A percentile compares a stretch with the other conserved stretches of the same genome.
Evolutionary conservation across 805 yeast genomes (phyloP).

Genomic region (Peterozyma xylosa): DNA sequence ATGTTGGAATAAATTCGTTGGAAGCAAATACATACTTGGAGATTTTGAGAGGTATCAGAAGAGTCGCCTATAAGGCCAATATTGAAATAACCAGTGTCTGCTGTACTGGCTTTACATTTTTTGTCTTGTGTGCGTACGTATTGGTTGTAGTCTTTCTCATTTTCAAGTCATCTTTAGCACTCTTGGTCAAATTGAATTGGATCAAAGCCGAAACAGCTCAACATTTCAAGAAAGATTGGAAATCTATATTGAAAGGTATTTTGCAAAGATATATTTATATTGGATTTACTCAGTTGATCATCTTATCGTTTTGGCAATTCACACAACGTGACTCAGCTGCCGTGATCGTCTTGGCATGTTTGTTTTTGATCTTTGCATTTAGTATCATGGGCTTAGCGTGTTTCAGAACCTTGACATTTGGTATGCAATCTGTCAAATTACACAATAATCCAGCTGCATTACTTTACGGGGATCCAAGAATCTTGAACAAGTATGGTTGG

Average conservation of each 20-base stretch:
- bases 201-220: slow-evolving; percentile 37
- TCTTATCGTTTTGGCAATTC: slow-evolving; percentile 85
- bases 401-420: slow-evolving; percentile 57
- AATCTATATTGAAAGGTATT: slow-evolving; percentile 64
- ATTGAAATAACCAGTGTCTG: slow-evolving; percentile 83
- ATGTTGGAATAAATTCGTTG: slow-evolving; percentile 25
- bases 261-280: slow-evolving; percentile 71
- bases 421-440: slow-evolving; percentile 46
- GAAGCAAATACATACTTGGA: slow-evolving; percentile 50
- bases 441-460: slow-evolving; percentile 83
- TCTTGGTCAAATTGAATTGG: slow-evolving; percentile 41
- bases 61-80: slow-evolving; percentile 68
- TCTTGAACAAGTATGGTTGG: slow-evolving; percentile 78
- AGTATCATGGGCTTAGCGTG: slow-evolving; percentile 59
- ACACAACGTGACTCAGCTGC: slow-evolving; percentile 79
- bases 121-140: slow-evolving; percentile 68
- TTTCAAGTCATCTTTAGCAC: slow-evolving; percentile 42
- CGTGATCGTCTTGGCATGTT: slow-evolving; percentile 70
- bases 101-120: slow-evolving; percentile 82
- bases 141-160: slow-evolving; percentile 53
- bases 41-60: slow-evolving; percentile 79
- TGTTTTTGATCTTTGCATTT: slow-evolving; percentile 56
- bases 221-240: slow-evolving; percentile 50
- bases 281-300: slow-evolving; percentile 76
- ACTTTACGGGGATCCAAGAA: slow-evolving; percentile 67